Evolutionary conservation across 331 rosid species (phyloP).

Genomic region (Arachis monticola): DNA sequence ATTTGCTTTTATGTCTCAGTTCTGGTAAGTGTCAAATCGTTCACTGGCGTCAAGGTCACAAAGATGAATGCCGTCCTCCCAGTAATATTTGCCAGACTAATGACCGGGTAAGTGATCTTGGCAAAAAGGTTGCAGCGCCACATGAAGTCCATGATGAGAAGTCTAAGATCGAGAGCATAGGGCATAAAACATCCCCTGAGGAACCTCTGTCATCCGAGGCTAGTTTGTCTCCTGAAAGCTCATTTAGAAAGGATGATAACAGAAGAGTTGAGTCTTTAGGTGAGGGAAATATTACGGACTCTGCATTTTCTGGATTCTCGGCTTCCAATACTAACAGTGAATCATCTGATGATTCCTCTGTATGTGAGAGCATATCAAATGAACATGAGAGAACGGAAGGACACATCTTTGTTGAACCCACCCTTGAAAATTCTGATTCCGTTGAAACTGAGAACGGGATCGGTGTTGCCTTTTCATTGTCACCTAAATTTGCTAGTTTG

Average conservation of each 20-base stretch:
- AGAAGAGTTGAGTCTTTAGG: constrained; percentile 48
- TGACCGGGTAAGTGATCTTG: constrained; percentile 29
- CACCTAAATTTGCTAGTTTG: constrained; percentile 83
- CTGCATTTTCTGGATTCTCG: constrained; percentile 83
- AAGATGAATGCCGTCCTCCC: constrained; percentile 72
- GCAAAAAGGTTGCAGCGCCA: constrained; percentile 39
- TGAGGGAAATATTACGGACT: constrained; percentile 41
- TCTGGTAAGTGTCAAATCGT: constrained; percentile 86
- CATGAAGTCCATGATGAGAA: constrained; percentile 44
- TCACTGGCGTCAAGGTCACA: constrained; percentile 95
- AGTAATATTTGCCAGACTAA: constrained; percentile 15
- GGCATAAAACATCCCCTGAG: constrained; percentile 35
- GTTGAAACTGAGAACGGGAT: constrained; percentile 37
- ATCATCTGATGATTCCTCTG: constrained; percentile 78
- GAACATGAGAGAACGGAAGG: constrained; percentile 66
- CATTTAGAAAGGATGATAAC: constrained; percentile 46
- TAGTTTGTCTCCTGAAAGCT: constrained; percentile 41
- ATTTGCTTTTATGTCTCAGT: constrained; percentile 51
- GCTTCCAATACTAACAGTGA: constrained; percentile 53
- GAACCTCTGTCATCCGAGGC: constrained; percentile 38
- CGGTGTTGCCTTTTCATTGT: constrained; percentile 52
- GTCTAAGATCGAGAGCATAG: constrained; percentile 35
- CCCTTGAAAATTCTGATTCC: constrained; percentile 47
- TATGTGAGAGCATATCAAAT: constrained; percentile 61
- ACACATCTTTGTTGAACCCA: constrained; percentile 46